A percentile compares a stretch with the other conserved stretches of the same genome.
phyloP scores from a whole-genome alignment of 2,329 filamentous ascomycete species.

The Bipolaris gigantea region DNA sequence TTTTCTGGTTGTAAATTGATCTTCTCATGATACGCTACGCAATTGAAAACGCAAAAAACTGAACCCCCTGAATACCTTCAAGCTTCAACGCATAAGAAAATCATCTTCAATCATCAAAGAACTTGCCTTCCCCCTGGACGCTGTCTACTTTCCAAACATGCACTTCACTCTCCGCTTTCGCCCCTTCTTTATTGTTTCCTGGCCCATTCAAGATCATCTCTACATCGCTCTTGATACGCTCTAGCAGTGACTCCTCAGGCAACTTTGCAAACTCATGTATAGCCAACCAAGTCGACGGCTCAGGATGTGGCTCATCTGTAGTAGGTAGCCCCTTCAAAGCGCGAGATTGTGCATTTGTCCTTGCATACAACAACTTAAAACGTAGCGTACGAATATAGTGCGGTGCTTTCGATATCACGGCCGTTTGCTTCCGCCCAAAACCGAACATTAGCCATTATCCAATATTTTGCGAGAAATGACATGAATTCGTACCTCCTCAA shows the following conservation, averaged over 20 bases:
- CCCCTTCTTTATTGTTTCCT: not conserved
- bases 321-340: conserved; percentile 33
- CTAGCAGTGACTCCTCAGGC: conserved; percentile 19
- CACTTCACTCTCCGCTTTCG: not conserved
- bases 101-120: conserved; percentile 2
- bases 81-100: not conserved
- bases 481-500: conserved; percentile 7
- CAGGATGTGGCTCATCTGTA: conserved; percentile 25
- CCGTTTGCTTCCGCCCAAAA: conserved; percentile 16
- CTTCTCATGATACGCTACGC: too few relatives aligned
- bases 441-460: not conserved
- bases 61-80: not conserved
- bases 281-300: conserved; percentile 32
- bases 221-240: not conserved
- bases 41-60: too few relatives aligned
- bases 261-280: conserved; percentile 30
- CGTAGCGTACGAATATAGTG: conserved; percentile 27
- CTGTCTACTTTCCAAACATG: conserved; percentile 5
- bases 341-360: conserved; percentile 37
- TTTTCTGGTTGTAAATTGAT: too few relatives aligned
- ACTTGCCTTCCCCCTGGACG: conserved; percentile 3
- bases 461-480: too few relatives aligned
- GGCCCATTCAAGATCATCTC: not conserved
- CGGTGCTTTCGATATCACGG: conserved; percentile 11
- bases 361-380: conserved; percentile 30